phyloP scores from a whole-genome alignment of 257 asterid species.

The Solanum chmielewskii region DNA sequence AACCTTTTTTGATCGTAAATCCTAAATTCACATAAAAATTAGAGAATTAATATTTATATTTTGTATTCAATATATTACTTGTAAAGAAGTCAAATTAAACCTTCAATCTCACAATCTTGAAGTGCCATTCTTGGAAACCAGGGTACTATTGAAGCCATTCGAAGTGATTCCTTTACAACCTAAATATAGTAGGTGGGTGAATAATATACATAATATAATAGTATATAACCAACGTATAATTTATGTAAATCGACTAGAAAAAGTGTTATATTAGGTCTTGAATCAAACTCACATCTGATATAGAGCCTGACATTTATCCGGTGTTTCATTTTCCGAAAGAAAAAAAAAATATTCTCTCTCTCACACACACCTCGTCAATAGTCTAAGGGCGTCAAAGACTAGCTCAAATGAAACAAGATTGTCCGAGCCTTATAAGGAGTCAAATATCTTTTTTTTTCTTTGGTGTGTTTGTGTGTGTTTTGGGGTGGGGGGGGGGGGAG shows the following conservation, averaged over 20 bases:
- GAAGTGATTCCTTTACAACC: neutral
- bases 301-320: too few species aligned
- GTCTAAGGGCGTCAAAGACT: neutral
- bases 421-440: too few species aligned
- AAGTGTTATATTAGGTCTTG: too few species aligned
- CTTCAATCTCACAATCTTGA: neutral
- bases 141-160: neutral
- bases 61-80: neutral
- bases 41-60: neutral
- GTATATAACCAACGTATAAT: neutral
- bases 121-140: slow-evolving; percentile 2
- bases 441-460: neutral
- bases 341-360: neutral
- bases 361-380: neutral
- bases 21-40: neutral
- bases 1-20: neutral
- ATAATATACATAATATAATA: neutral
- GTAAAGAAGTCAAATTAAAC: neutral
- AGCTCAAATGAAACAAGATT: too few species aligned
- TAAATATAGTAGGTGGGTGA: neutral
- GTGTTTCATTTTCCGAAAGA: neutral
- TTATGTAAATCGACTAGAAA: neutral
- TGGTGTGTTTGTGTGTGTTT: neutral
- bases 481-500: too few species aligned
- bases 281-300: too few species aligned